Evolutionary conservation across 2,329 filamentous ascomycete species (phyloP), one percentile per base, ranked within the genome.

Genomic region (Drechslera avenae): DNA sequence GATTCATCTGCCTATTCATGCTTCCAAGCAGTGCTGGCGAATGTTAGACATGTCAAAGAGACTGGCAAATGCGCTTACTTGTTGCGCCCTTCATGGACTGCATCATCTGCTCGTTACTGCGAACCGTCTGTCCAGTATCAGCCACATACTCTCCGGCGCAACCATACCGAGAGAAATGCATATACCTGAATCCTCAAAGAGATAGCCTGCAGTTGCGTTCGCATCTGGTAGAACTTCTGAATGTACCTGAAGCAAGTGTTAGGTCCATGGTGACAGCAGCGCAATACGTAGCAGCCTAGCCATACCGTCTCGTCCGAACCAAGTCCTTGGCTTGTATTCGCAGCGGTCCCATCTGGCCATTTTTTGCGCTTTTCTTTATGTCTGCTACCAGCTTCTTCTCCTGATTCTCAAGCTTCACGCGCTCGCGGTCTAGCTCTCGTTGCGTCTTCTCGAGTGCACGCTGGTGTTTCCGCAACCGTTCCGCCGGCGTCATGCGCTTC

Each of bases 31-130:
- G 87, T 75, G 88, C 86, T 73, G 51, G 26, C 28, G 7, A 12
- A 8, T 23, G 52, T 70, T 53, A 72, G 61, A 10, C 2, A 36
- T 33, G 21, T 37, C 3, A 5, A 26, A 2, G 10, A 23, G 18
- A 33, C 35, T 6, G n/a, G 3, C 8, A 9, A 14, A n/a, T 35
- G 10, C 4, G 39, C 63, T 26, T 61, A 71, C 70, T 52, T 1
- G 94, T 97, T 4, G 94, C 94, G 28, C 94, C 94, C 76, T 97
- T 99, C 94, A 99, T 97, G 7, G 92, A 94, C 75, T 96, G 91
- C 92, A 97, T 97, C 94, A 99, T 99, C 76, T 97, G 93, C 75
- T 99, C 94, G 75, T 99, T 99, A 62, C 92, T 97, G 59, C 94
- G 87, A 59, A 97, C 93, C 41, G 94, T 99, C 90, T 96, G 66